Evolutionary conservation across 2,329 filamentous ascomycete genomes (phyloP).

Genomic region (Colletotrichum magnum): DNA sequence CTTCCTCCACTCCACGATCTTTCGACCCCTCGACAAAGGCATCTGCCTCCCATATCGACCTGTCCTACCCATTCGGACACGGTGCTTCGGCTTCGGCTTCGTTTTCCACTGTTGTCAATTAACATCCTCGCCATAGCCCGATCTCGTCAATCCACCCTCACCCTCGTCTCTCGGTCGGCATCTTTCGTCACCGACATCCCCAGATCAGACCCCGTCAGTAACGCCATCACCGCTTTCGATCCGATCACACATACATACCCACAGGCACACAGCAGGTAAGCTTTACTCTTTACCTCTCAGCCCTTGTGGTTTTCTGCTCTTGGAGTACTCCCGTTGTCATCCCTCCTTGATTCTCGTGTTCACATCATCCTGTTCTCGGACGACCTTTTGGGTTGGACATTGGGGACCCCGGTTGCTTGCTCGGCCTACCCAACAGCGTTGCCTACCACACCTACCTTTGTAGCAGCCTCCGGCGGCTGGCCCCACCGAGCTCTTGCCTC

Average conservation of each 20-base stretch:
- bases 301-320: neutral
- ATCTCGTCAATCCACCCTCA: neutral
- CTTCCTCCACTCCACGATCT: conserved; percentile 41
- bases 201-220: conserved; percentile 7
- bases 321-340: conserved; percentile 16
- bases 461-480: no score
- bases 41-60: conserved; percentile 26
- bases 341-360: conserved; percentile 6
- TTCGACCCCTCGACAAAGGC: conserved; percentile 38
- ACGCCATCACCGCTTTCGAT: conserved; percentile 41
- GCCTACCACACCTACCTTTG: no score
- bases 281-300: neutral
- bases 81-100: conserved; percentile 29
- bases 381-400: no score
- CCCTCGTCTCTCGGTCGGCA: conserved; percentile 28
- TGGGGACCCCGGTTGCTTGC: no score
- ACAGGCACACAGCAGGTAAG: conserved; percentile 21
- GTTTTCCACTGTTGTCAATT: conserved; percentile 18
- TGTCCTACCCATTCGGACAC: conserved; percentile 39
- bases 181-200: conserved; percentile 31
- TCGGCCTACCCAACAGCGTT: no score
- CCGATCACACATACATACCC: conserved; percentile 22
- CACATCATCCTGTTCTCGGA: no score
- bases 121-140: conserved; percentile 11
- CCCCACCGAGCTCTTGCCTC: no score